Base-by-base conservation (phyloP, 2,329 filamentous ascomycete genomes). In the Leptographium procerum region DNA sequence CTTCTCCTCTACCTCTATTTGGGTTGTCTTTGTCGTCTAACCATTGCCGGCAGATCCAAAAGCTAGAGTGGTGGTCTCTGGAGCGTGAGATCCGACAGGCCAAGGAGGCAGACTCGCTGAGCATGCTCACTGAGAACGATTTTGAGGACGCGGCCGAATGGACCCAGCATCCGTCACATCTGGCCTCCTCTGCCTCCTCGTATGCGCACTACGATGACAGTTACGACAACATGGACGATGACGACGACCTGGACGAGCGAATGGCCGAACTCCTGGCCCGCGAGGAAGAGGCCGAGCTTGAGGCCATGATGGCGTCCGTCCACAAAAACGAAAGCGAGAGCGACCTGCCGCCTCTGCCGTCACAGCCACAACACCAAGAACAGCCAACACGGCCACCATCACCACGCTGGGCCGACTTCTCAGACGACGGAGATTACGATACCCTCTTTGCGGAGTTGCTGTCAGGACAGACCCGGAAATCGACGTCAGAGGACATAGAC, bases 391-490 rank as follows among this genome's bases (percentile, higher is more conserved):
- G 68, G 40, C 64, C 31, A 16, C 51, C 31, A 34, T 36, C 31
- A 2, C 31, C 43, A 40, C 62, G 6, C 5, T 43, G 43, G 26
- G 19, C 31, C 19, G 64, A 66, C 1, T 68, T 75, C 34, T 77
- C 73, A 1, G 82, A 85, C 56, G 81, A 84, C 52, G 78, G 78
- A 16, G 82, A 84, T 50, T 86, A 84, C 64, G 83, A 86, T 62
- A 71, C 76, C 52, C 69, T 85, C 11, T 86, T 96, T 67, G 80
- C 82, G 73, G 83, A 89, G 63, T 68, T 88, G 43, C 69, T 83
- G 55, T 75, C 79, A n/a, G 71, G 77, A 61, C 72, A 77, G 40
- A 43, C 40, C 40, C 40, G 19, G 40, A 19, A 16, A 53, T 66
- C 70, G 16, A 52, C 56, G 5, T 71, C 70, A 5, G 57, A 60